phyloP scores from a whole-genome alignment of 371 early-diverging fungal species.

The Mortierella sp. region DNA sequence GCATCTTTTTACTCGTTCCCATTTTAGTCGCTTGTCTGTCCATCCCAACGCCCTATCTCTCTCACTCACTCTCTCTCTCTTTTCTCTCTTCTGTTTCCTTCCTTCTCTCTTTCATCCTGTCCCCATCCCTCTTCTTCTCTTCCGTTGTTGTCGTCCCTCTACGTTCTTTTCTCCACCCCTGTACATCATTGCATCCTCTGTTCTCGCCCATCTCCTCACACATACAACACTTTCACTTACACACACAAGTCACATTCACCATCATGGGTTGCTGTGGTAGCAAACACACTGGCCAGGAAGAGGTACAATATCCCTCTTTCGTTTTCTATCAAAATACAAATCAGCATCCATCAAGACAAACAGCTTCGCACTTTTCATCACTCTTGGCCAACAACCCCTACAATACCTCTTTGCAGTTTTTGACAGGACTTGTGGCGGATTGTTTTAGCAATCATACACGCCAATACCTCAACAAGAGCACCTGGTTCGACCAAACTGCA shows the following conservation, averaged over 20 bases:
- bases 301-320: conserved; percentile 19
- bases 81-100: neutral
- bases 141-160: no score
- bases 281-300: conserved; percentile 33
- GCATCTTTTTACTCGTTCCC: neutral
- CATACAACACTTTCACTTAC: neutral
- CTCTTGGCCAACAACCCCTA: neutral
- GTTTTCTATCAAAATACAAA: neutral
- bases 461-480: no score
- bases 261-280: conserved; percentile 56
- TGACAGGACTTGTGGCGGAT: no score
- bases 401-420: neutral
- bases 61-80: neutral
- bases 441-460: neutral
- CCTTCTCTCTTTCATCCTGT: neutral
- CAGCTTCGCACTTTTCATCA: neutral
- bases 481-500: no score
- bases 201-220: neutral
- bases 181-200: no score
- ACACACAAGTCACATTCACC: neutral
- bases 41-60: neutral
- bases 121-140: no score
- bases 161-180: no score
- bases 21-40: neutral
- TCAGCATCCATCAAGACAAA: neutral